phyloP scores from a whole-genome alignment of 805 yeast genomes.

The Starmerella vaccinii region DNA sequence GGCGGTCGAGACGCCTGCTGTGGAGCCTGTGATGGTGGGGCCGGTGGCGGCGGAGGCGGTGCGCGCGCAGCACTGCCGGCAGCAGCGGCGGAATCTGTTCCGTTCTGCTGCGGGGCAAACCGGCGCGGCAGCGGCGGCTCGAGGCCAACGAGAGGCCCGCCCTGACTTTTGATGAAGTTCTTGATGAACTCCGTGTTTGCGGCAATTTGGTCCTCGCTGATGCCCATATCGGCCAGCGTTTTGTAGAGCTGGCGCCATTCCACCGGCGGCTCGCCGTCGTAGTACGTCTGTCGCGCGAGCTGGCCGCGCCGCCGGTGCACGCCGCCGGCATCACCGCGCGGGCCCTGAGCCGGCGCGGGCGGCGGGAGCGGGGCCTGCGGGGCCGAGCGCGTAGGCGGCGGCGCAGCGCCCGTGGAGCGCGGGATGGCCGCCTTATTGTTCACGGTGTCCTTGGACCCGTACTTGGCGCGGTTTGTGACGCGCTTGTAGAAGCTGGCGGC shows the following conservation, averaged over 20 bases:
- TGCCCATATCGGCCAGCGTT: conserved; percentile 68
- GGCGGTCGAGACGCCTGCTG: background rate
- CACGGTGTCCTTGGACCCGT: conserved; percentile 77
- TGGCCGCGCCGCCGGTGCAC: conserved; percentile 28
- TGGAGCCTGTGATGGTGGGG: background rate
- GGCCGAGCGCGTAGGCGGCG: conserved; percentile 35
- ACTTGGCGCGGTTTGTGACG: conserved; percentile 62
- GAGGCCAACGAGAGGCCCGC: conserved; percentile 70
- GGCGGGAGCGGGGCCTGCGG: conserved; percentile 39
- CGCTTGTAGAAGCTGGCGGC: conserved; percentile 78
- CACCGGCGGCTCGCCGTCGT: conserved; percentile 70
- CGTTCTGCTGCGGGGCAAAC: conserved; percentile 25
- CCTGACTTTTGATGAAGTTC: conserved; percentile 60
- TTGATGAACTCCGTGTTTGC: conserved; percentile 75
- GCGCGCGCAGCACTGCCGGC: conserved; percentile 7
- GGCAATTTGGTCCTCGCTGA: conserved; percentile 79
- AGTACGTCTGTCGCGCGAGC: conserved; percentile 39
- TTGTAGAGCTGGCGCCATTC: conserved; percentile 72
- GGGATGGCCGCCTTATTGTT: conserved; percentile 84
- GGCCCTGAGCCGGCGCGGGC: conserved; percentile 35
- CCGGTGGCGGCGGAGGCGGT: conserved; percentile 31
- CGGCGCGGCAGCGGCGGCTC: conserved; percentile 77
- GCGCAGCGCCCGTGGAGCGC: conserved; percentile 23
- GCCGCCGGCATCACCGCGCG: conserved; percentile 49
- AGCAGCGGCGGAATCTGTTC: background rate